Evolutionary conservation across 257 asterid species (phyloP), one percentile per base, ranked within the genome.

Genomic region (Solanum medicagineum): DNA sequence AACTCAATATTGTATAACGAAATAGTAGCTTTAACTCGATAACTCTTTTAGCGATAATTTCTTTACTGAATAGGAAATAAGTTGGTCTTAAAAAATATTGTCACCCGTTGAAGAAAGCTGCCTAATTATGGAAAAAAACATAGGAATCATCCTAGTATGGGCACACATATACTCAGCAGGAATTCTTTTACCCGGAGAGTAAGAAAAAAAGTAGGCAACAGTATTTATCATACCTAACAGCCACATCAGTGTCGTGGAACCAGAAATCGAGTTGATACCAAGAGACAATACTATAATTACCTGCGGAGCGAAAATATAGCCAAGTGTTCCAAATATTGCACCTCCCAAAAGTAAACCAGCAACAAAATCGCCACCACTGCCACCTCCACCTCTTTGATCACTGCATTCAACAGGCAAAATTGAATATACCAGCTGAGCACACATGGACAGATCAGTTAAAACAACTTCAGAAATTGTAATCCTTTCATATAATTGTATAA

Each of bases 341-440:
- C 99, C 97, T 87, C 99, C 99, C 36, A 94, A 68, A 84, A 95
- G 87, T 87, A 95, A 94, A 60, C 99, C 99, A 85, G 97, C 95
- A 63, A 91, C 89, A 89, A 95, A 94, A 90, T 94, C 99, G 86
- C 87, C 91, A 73, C 94, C 99, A 84, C 86, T 88, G 63, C 94
- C 95, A 85, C 91, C 87, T 75, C 95, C 95, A 86, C 89, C 89
- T 73, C 87, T 88, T 60, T 89, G 92, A 68, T 92, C 92, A 86
- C 98, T 94, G 85, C 90, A 87, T 49, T 45, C 65, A 85, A 55
- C 69, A 89, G 74, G 83, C 17, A 85, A 69, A 56, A 54, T 63
- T 44, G 75, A 82, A 24, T 20, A 29, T 83, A 63, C 32, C 24
- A 83, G 44, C 16, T 26, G 32, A 49, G 53, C 63, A 84, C 44